phyloP scores from a whole-genome alignment of 768 basidiomycete genomes.

The Bullera alba region DNA sequence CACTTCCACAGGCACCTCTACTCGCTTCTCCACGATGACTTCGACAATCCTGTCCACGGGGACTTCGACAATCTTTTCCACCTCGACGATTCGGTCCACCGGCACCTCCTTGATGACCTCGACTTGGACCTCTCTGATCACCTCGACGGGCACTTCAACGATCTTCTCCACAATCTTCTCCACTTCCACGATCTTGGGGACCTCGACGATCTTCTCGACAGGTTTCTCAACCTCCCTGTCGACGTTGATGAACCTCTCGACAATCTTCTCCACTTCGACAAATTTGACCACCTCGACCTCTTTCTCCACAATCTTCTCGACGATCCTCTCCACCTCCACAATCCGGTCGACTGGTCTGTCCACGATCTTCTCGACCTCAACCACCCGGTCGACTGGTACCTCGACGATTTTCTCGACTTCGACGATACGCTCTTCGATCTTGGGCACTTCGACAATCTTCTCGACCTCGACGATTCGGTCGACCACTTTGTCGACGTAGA shows the following conservation, averaged over 20 bases:
- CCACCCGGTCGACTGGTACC: slow-evolving; percentile 11
- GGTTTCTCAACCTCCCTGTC: slow-evolving; percentile 18
- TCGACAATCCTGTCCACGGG: slow-evolving; percentile 28
- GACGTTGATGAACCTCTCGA: slow-evolving; percentile 4
- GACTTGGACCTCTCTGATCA: slow-evolving; percentile 13
- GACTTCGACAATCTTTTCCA: slow-evolving; percentile 23
- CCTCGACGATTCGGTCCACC: slow-evolving; percentile 27
- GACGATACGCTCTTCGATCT: slow-evolving; percentile 20
- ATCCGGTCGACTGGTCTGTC: slow-evolving; percentile 27
- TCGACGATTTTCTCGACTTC: slow-evolving; percentile 26
- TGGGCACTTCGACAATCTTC: slow-evolving; percentile 26
- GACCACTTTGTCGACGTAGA: slow-evolving; percentile 27
- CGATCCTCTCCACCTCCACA: slow-evolving; percentile 28
- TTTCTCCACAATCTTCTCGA: slow-evolving; percentile 21
- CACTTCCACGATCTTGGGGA: slow-evolving; percentile 7
- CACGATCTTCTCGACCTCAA: slow-evolving; percentile 6
- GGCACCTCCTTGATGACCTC: slow-evolving; percentile 34
- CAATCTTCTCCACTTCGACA: slow-evolving; percentile 11
- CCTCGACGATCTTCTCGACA: slow-evolving; percentile 28
- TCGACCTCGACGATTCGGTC: slow-evolving; percentile 20
- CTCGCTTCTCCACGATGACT: slow-evolving; percentile 6
- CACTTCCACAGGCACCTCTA: slow-evolving; percentile 13
- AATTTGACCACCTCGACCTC: slow-evolving; percentile 21
- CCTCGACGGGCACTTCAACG: slow-evolving; percentile 24
- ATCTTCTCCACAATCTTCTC: slow-evolving; percentile 19